These are phyloP conservation scores for Wallacemonas collosoma DNA, from an alignment of 208 protist species.

Conservation along the genomic window DNA sequence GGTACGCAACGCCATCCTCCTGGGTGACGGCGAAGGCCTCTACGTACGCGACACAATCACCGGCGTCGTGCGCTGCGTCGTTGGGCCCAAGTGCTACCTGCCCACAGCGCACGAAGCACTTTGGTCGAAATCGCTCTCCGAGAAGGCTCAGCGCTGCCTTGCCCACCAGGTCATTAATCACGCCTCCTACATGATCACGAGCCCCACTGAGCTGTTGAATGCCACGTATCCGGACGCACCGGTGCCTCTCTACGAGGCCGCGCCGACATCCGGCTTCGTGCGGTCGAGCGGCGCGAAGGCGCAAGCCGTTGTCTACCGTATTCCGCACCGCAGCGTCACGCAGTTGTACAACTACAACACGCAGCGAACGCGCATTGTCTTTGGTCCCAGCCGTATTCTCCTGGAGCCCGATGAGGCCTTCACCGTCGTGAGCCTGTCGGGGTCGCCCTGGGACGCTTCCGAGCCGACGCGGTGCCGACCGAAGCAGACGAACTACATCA, in stretches of 20 bases:
- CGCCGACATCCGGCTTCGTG: not conserved
- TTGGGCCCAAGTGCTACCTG: conserved; percentile 76
- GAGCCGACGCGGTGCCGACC: conserved; percentile 75
- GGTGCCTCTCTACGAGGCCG: conserved; percentile 37
- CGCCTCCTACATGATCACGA: conserved; percentile 42
- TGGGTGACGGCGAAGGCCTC: conserved; percentile 75
- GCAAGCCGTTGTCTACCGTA: conserved; percentile 90
- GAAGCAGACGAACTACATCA: conserved; percentile 70
- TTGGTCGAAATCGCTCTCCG: conserved; percentile 80
- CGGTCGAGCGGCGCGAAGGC: not conserved
- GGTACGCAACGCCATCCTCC: conserved; percentile 50
- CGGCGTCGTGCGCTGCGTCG: conserved; percentile 68
- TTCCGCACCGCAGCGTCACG: conserved; percentile 93
- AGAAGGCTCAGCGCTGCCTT: conserved; percentile 51
- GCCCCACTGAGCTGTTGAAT: conserved; percentile 11
- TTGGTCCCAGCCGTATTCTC: conserved; percentile 79
- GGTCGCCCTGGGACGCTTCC: conserved; percentile 84
- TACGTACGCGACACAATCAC: conserved; percentile 79
- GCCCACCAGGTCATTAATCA: conserved; percentile 37
- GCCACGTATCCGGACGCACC: not conserved
- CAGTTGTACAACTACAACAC: conserved; percentile 96
- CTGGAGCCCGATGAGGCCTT: conserved; percentile 88
- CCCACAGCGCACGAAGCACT: conserved; percentile 77
- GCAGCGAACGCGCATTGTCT: conserved; percentile 82
- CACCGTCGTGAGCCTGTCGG: conserved; percentile 86